Evolutionary conservation across 2,329 filamentous ascomycete genomes (phyloP), one percentile per base, ranked within the genome.

Genomic region (Celoporthe dispersa): DNA sequence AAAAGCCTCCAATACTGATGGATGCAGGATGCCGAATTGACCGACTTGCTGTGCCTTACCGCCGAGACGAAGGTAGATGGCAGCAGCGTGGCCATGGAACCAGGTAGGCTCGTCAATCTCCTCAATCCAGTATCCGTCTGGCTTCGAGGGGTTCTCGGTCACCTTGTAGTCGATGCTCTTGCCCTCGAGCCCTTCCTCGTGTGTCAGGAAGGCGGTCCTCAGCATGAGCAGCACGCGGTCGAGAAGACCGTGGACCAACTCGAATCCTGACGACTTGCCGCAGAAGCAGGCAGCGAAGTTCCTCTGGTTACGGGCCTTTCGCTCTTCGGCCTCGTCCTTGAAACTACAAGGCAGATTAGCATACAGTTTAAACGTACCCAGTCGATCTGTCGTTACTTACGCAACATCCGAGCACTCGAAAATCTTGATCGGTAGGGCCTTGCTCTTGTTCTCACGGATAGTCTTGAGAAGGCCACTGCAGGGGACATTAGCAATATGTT

Each of bases 201-300:
- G 86, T 2, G 90, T 92, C 70, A 96, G 83, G 83, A 97, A 97
- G 57, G 90, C 88, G 62, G 90, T 92, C 78, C 92, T 92, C 72
- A 99, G 88, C 95, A 98, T 98, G 72, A 93, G 84, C 87, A 99
- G 91, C 73, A 98, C 83, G 67, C 96, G 91, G 81, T 99, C 96
- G 59, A 99, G 84, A 74, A 99, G 86, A 70, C 96, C 96, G 82
- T 99, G 97, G 3, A 99, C 94, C 73, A 97, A 85, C 82, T 99
- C 96, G 80, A 99, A 99, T 57, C 97, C 96, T 75, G 91, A 94
- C 3, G 90, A 93, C 86, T 96, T 97, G 78, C 94, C 94, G 81
- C 95, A 98, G 88, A 92, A 97, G 1, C 94, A 94, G 12, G 94
- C 96, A n/a, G 93, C 94, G 80, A 97, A 98, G 83, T 97, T 95